These are phyloP conservation scores for Acer negundo DNA, from an alignment of 345 rosid genomes.

Conservation along the genomic window DNA sequence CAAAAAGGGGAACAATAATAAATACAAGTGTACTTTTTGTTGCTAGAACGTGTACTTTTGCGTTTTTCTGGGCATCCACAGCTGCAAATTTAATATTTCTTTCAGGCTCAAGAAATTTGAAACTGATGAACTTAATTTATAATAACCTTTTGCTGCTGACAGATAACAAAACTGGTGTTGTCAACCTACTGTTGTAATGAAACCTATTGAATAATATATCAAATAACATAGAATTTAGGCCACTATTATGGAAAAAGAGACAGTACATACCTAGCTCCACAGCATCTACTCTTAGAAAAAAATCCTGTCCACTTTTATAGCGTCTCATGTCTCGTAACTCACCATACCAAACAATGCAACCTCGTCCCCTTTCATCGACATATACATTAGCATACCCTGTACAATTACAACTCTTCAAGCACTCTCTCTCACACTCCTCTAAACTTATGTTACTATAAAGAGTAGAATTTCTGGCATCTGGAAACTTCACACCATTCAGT, in stretches of 20 bases:
- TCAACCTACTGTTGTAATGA: too few species aligned
- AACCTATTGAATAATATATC: too few species aligned
- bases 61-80: background rate
- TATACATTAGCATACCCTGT: background rate
- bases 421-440: slow-evolving; percentile 5
- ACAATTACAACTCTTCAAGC: slow-evolving; percentile 11
- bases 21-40: background rate
- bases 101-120: too few species aligned
- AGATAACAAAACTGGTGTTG: too few species aligned
- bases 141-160: too few species aligned
- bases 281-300: slow-evolving; percentile 3
- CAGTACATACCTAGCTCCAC: background rate
- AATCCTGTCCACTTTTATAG: slow-evolving; percentile 6
- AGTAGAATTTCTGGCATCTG: background rate
- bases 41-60: background rate
- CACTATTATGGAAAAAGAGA: background rate
- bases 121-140: too few species aligned
- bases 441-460: background rate
- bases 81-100: background rate
- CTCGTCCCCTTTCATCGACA: background rate
- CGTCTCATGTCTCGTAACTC: background rate
- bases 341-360: background rate
- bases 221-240: too few species aligned
- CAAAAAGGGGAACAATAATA: background rate
- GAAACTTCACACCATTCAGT: background rate